A percentile compares a stretch with the other conserved stretches of the same genome.
Conservation (phyloP, 495 filamentous ascomycete genomes). For the Lepraria neglecta region DNA sequence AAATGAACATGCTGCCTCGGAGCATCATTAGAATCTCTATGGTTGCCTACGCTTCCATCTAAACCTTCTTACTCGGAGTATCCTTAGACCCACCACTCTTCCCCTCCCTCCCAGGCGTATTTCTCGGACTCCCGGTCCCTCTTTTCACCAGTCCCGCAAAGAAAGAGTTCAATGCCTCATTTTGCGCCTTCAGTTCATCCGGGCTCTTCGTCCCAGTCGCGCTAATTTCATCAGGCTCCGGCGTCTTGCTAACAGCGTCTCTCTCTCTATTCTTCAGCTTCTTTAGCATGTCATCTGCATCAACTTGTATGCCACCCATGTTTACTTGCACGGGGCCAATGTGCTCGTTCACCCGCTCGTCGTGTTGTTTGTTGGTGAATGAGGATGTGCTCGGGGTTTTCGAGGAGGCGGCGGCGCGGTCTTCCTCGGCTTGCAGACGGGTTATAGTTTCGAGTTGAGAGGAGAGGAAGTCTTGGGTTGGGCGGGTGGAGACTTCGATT, state of each 20-base stretch:
- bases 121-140: slow-evolving; percentile 24
- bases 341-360: slow-evolving; percentile 68
- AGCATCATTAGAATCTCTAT: no score
- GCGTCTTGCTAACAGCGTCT: slow-evolving; percentile 12
- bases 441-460: slow-evolving; percentile 70
- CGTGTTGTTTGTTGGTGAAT: slow-evolving; percentile 15
- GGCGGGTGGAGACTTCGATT: slow-evolving; percentile 65
- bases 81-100: slow-evolving; percentile 40
- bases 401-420: slow-evolving; percentile 20
- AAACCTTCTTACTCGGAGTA: slow-evolving; percentile 21
- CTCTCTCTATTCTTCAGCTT: slow-evolving; percentile 53
- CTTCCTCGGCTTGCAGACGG: slow-evolving; percentile 54
- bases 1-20: no score
- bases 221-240: slow-evolving; percentile 5
- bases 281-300: slow-evolving; percentile 91
- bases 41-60: no score
- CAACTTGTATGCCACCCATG: slow-evolving; percentile 93
- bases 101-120: slow-evolving; percentile 19
- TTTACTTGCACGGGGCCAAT: slow-evolving; percentile 96
- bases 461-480: slow-evolving; percentile 72
- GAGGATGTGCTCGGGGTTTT: slow-evolving; percentile 36
- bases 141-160: slow-evolving; percentile 62
- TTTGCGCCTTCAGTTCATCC: slow-evolving; percentile 55
- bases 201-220: slow-evolving; percentile 28
- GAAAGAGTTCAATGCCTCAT: slow-evolving; percentile 61